Base-by-base conservation (phyloP, 176 grass and related monocot species). In the Otatea glauca region DNA sequence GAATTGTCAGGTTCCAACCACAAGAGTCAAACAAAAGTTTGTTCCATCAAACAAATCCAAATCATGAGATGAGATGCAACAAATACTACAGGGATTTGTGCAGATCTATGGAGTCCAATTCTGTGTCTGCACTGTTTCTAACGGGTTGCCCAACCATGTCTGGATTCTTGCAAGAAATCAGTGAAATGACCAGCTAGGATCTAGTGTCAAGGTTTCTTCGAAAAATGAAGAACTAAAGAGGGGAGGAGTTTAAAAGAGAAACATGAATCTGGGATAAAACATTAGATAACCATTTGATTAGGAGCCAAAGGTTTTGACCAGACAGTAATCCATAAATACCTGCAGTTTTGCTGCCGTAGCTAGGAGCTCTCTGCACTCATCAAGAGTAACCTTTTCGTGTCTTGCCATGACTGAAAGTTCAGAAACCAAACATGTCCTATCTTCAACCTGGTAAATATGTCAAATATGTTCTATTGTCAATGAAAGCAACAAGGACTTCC, bases 331-430 rank as follows among this genome's bases (percentile, higher is more conserved):
- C 38, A 37, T 62, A 71, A 72, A 35, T 94, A 97, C 94, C 92
- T 97, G 90, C 78, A 97, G 79, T 68, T 85, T 81, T 74, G 90
- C 90, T 44, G 86, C 76, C 34, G 61, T 87, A 53, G 88, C 74
- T 87, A 97, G 73, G n/a, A 94, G 88, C 43, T 92, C 55, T 90
- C 86, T 88, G 63, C 86, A 97, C 38, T 94, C 92, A 64, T 92
- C 79, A 61, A 97, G 80, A 70, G 91, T 65, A 41, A 27, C 45
- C 49, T 84, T 89, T 90, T 89, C 92, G 85, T 92, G 73, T 69
- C 60, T 60, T 35, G 61, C 86, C 73, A 81, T 60, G 70, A 49
- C 59, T 32, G 54, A 81, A 68, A 97, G 90, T 70, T 94, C 85
- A 78, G 88, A 87, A 85, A 97, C 83, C 53, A 89, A 70, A 54